phyloP scores from a whole-genome alignment of 176 grass and related monocot species.

The Ananas comosus region DNA sequence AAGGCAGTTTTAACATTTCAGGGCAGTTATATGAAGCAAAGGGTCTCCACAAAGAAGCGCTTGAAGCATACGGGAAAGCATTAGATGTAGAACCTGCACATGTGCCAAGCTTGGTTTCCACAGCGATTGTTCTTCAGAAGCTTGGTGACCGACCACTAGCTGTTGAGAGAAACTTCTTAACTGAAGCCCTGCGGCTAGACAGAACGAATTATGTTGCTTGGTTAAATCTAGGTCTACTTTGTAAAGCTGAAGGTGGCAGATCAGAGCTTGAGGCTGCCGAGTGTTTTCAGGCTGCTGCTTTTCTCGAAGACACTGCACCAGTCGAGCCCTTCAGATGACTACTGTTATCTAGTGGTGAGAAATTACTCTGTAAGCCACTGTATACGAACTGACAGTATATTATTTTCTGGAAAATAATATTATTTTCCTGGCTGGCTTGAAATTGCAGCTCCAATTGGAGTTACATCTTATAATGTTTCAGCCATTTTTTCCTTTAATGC shows the following conservation, averaged over 20 bases:
- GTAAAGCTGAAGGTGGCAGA: slow-evolving; percentile 60
- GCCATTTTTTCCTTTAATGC: neutral
- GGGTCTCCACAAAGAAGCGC: slow-evolving; percentile 54
- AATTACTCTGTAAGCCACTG: slow-evolving; percentile 39
- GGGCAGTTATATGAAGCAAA: slow-evolving; percentile 66
- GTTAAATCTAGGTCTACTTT: slow-evolving; percentile 85
- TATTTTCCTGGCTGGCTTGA: neutral
- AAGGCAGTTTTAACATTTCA: slow-evolving; percentile 22
- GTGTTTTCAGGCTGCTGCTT: slow-evolving; percentile 85
- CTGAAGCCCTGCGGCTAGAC: slow-evolving; percentile 78
- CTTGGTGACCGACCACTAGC: slow-evolving; percentile 46
- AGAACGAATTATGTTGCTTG: slow-evolving; percentile 74
- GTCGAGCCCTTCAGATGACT: slow-evolving; percentile 95
- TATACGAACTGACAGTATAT: slow-evolving; percentile 18
- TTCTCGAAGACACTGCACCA: slow-evolving; percentile 94
- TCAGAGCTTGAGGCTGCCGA: slow-evolving; percentile 63
- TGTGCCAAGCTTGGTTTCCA: slow-evolving; percentile 80
- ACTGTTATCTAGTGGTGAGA: slow-evolving; percentile 19
- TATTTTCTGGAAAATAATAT: neutral
- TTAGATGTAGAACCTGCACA: slow-evolving; percentile 68
- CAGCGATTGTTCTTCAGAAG: slow-evolving; percentile 49
- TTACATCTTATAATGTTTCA: neutral
- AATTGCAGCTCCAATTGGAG: neutral
- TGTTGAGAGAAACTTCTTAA: slow-evolving; percentile 58
- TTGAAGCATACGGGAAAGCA: slow-evolving; percentile 57